phyloP scores from a whole-genome alignment of 352 stramenopile genomes.

The Pythium aquatile region DNA sequence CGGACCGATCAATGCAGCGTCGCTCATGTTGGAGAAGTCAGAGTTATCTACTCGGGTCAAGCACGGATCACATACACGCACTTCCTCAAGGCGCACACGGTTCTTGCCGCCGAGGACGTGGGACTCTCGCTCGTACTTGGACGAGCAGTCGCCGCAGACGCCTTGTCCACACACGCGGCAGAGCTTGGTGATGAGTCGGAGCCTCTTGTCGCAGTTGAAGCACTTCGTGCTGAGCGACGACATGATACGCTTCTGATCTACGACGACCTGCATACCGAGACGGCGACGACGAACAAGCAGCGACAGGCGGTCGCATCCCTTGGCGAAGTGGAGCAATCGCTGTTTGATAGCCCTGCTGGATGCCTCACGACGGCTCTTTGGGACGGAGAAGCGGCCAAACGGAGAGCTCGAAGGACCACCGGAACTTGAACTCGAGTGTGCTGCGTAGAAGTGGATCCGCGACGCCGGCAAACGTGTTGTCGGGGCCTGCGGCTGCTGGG shows the following conservation, averaged over 20 bases:
- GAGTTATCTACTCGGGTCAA: conserved; percentile 50
- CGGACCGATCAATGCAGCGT: background rate
- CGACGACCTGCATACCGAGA: conserved; percentile 52
- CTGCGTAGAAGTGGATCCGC: too few relatives aligned
- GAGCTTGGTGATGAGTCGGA: conserved; percentile 32
- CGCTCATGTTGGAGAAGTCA: conserved; percentile 39
- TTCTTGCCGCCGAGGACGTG: conserved; percentile 2
- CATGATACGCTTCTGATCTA: conserved; percentile 34
- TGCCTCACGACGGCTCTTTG: background rate
- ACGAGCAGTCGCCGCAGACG: conserved; percentile 52
- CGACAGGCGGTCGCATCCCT: conserved; percentile 28
- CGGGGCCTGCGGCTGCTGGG: too few relatives aligned
- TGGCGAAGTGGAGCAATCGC: conserved; percentile 13
- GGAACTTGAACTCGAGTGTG: background rate
- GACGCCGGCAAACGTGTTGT: too few relatives aligned
- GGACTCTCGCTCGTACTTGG: conserved; percentile 26
- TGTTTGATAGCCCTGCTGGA: conserved; percentile 7
- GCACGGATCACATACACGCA: conserved; percentile 63
- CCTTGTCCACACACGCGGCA: conserved; percentile 61
- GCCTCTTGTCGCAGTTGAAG: conserved; percentile 42
- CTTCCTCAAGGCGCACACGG: conserved; percentile 10
- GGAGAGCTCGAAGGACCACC: background rate
- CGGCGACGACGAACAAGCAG: conserved; percentile 52
- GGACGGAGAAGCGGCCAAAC: background rate
- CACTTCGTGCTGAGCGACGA: conserved; percentile 41